These are phyloP conservation scores for Kluyveromyces sp. DNA, from an alignment of 1,139 yeast genomes.

Conservation along the genomic window DNA sequence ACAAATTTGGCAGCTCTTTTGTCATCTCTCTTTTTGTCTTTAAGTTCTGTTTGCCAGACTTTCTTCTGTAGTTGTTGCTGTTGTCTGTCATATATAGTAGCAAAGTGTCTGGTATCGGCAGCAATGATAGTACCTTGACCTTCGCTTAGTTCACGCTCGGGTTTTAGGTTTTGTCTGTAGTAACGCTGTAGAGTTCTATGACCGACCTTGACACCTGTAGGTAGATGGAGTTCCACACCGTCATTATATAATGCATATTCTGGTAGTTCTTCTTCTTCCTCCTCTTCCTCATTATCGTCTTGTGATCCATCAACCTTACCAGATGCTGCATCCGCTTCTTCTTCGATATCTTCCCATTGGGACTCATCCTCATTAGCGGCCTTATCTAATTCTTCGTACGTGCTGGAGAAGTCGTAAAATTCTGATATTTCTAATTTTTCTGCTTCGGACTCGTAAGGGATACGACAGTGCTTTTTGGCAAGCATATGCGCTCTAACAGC, in stretches of 20 bases:
- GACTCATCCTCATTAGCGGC: conserved; percentile 29
- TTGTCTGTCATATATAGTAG: conserved; percentile 44
- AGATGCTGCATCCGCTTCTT: conserved; percentile 33
- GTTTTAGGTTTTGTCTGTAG: conserved; percentile 75
- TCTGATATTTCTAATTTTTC: conserved; percentile 86
- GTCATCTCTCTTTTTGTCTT: conserved; percentile 60
- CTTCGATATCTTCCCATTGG: conserved; percentile 33
- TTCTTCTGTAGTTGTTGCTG: conserved; percentile 60
- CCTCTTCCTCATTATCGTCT: conserved; percentile 37
- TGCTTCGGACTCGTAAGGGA: conserved; percentile 81
- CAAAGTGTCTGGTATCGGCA: conserved; percentile 77
- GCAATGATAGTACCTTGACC: conserved; percentile 94
- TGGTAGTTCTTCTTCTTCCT: conserved; percentile 42
- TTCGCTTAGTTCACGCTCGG: conserved; percentile 64
- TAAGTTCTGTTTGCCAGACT: conserved; percentile 66
- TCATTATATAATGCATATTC: conserved; percentile 44
- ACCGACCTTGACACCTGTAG: conserved; percentile 82
- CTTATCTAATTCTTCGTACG: conserved; percentile 36
- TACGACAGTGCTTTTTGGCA: conserved; percentile 76
- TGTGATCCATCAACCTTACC: conserved; percentile 31
- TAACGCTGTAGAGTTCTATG: conserved; percentile 84
- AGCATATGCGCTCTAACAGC: conserved; percentile 92
- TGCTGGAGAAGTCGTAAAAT: conserved; percentile 76
- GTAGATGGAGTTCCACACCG: conserved; percentile 75
- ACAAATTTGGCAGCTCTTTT: conserved; percentile 74